Evolutionary conservation across 2,329 filamentous ascomycete genomes (phyloP).

Genomic region (Sporothrix curviconia): DNA sequence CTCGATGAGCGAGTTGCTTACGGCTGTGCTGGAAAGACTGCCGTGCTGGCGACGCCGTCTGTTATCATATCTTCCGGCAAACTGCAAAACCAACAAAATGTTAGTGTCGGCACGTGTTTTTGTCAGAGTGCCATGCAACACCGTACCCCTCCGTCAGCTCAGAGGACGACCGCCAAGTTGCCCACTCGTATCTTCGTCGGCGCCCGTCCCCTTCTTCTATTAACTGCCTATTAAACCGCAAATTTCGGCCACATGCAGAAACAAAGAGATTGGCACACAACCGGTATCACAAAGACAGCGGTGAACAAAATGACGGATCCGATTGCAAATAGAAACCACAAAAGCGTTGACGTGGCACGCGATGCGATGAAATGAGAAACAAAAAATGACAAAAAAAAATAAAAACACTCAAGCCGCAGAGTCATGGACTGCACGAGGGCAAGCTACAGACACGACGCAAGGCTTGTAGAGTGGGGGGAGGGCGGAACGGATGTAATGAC

Average conservation of each 20-base stretch:
- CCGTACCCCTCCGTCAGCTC: not conserved
- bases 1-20: slow-evolving; percentile 58
- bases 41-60: slow-evolving; percentile 47
- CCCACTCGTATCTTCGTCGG: not conserved
- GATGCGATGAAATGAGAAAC: not conserved
- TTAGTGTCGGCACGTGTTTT: not conserved
- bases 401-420: slow-evolving; percentile 2
- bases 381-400: not conserved
- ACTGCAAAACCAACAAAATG: slow-evolving; percentile 43
- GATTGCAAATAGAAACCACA: not conserved
- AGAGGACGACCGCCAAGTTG: not conserved
- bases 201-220: slow-evolving; percentile 3
- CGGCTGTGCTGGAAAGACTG: slow-evolving; percentile 55
- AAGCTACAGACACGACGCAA: slow-evolving; percentile 3
- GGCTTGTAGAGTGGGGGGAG: slow-evolving; percentile 16
- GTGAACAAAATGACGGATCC: not conserved
- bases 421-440: slow-evolving; percentile 11
- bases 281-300: not conserved
- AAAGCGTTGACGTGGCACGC: not conserved
- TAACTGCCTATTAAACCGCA: slow-evolving; percentile 5
- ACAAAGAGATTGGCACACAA: not conserved
- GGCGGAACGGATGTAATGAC: slow-evolving; percentile 1
- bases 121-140: not conserved
- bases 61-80: slow-evolving; percentile 52
- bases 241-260: not conserved